These are phyloP conservation scores for Aspergillus uvarum DNA, from an alignment of 2,329 filamentous ascomycete species.

Conservation along the genomic window DNA sequence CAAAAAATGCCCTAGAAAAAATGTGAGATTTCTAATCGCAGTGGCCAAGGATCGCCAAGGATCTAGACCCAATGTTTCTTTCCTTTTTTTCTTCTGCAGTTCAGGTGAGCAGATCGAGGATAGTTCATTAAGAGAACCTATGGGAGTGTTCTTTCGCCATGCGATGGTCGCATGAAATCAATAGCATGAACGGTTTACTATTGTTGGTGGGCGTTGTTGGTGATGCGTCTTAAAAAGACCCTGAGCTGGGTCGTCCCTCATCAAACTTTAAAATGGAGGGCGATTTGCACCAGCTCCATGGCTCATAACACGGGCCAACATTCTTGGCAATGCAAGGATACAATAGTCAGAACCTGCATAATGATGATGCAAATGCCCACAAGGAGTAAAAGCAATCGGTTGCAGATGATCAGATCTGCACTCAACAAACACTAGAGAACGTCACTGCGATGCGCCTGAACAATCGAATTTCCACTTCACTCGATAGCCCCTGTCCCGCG, in stretches of 20 bases:
- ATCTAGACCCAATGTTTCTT: neutral
- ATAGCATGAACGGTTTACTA: neutral
- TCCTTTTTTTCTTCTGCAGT: neutral
- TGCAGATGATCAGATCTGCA: neutral
- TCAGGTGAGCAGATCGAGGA: neutral
- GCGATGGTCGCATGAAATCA: neutral
- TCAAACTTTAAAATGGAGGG: neutral
- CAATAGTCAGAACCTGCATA: neutral
- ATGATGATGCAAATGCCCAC: neutral
- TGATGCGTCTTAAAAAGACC: neutral
- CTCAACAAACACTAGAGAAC: neutral
- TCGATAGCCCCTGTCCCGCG: neutral
- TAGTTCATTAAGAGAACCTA: neutral
- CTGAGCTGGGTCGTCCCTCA: neutral
- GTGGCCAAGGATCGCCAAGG: slow-evolving; percentile 8
- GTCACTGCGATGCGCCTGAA: neutral
- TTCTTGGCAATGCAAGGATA: neutral
- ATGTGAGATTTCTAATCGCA: neutral
- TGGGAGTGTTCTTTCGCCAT: neutral
- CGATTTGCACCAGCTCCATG: neutral
- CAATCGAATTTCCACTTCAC: too few species aligned
- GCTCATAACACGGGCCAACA: neutral
- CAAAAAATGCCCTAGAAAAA: neutral
- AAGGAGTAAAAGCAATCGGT: neutral
- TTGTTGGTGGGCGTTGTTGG: neutral